Percentiles rank a stretch among this genome's conserved stretches.
phyloP scores from a whole-genome alignment of 2,329 filamentous ascomycete species.

The Harringtonia aguacate region DNA sequence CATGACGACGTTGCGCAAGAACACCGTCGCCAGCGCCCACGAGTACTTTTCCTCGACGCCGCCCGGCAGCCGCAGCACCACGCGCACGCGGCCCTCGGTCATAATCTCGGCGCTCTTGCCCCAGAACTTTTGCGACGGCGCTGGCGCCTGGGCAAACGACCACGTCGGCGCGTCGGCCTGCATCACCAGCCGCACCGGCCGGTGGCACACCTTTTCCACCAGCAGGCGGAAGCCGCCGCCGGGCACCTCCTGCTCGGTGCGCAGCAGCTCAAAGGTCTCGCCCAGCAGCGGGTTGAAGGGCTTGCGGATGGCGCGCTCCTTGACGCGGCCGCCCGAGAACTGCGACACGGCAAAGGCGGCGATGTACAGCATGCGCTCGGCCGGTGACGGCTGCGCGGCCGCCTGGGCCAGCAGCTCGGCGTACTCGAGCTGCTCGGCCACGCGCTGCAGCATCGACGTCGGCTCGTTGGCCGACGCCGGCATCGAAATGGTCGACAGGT shows the following conservation, averaged over 20 bases:
- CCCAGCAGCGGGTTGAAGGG: slow-evolving; percentile 96
- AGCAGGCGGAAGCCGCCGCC: slow-evolving; percentile 84
- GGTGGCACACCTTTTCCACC: slow-evolving; percentile 91
- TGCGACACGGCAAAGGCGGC: slow-evolving; percentile 84
- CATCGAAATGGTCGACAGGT: slow-evolving; percentile 94
- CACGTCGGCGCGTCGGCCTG: slow-evolving; percentile 80
- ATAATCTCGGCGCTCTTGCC: slow-evolving; percentile 92
- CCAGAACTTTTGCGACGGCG: slow-evolving; percentile 95
- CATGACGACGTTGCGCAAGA: slow-evolving; percentile 91
- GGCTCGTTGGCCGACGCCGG: slow-evolving; percentile 95
- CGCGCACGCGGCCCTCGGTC: slow-evolving; percentile 76
- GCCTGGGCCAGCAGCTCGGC: slow-evolving; percentile 72
- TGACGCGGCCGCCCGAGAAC: slow-evolving; percentile 71
- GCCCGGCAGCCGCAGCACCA: slow-evolving; percentile 57
- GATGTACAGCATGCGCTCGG: slow-evolving; percentile 71
- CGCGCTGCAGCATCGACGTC: slow-evolving; percentile 73
- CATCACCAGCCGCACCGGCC: slow-evolving; percentile 84
- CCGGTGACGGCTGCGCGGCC: slow-evolving; percentile 44
- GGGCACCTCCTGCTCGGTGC: slow-evolving; percentile 62
- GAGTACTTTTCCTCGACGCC: slow-evolving; percentile 68
- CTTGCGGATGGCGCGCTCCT: slow-evolving; percentile 87
- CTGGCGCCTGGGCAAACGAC: slow-evolving; percentile 79
- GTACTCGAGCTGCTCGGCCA: slow-evolving; percentile 88
- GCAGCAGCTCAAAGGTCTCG: slow-evolving; percentile 87
- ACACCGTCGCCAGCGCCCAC: slow-evolving; percentile 81